Base-by-base conservation (phyloP, 106 monocot genomes). In the Alisma plantagoaquatica region DNA sequence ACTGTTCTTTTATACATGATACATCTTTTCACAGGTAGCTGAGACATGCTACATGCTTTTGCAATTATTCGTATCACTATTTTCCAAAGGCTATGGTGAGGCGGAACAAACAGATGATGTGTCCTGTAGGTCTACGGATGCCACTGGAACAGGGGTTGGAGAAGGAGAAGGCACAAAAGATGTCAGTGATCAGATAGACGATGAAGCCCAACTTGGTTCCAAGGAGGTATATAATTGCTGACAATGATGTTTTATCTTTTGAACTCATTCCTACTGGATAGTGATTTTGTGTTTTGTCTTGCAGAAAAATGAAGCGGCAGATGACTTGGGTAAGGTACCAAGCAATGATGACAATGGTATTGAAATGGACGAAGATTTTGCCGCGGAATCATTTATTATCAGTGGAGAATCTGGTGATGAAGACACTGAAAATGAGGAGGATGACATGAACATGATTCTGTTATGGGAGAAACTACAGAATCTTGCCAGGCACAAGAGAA, bases 291-390 rank as follows among this genome's bases (percentile, higher is more conserved):
- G 26, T 32, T 23, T 24, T 47, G 10, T 43, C 69, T 57, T 67
- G 43, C 66, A 70, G 76, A 55, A 83, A 41, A 43, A 43, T 43
- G 87, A 84, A 33, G 80, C 24, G 18, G 28, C 35, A 27, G 83
- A 75, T 54, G 65, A 69, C 5, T 70, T 77, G 14, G 74, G 71
- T 20, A 75, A 77, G 52, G 19, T 69, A 4, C 64, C 66, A 20
- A 75, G 58, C 45, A 64, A 67, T 27, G 73, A 75, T 57, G 87
- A 84, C 21, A 75, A 59, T 54, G 87, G 84, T 27, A 73, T 94
- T 23, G 87, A 94, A 84, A 94, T 84, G 87, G 73, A 94, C 54
- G 87, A 94, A 10, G 84, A 94, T 73, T 94, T 94, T 66, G 57
- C 46, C 52, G 94, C 72, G 31, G 94, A 84, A 26, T 63, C 75